Evolutionary conservation across 352 stramenopile species (phyloP), one percentile per base, ranked within the genome.

Genomic region (Globisporangium takayamanum): DNA sequence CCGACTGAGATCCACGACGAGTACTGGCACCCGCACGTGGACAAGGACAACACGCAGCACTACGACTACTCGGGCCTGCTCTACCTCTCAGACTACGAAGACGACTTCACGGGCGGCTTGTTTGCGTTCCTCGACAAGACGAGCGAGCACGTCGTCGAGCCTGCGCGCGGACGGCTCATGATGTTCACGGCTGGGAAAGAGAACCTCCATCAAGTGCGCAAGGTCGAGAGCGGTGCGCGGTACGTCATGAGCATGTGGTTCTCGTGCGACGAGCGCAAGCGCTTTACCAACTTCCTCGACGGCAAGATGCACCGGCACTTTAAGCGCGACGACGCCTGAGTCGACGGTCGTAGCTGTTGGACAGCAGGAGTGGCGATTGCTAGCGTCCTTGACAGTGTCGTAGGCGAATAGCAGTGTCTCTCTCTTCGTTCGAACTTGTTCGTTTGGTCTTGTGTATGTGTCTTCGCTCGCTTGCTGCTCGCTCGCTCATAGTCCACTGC

Each of bases 201-300:
- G 64, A 97, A 97, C 66, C 50, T 87, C 47, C 91, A 97, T 56
- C 70, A 74, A n/a, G 84, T 94, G 58, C 70, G 83, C 71, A 77
- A 82, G 42, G 73, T 89, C 1, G 72, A 85, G 53, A 86, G 70
- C 0, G 91, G 91, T 45, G 83, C 70, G 46, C 80, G 91, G 22
- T 96, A 94, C 62, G 84, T 92, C 33, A 77, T 97, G 71, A 94
- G 80, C 55, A 90, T 97, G 68, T 97, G 91, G 91, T 97, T 97
- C 63, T 90, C 89, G n/a, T 97, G 90, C 66, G 85, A 97, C 64
- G 64, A 80, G 53, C 69, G 68, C 36, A 87, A 87, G 48, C 63
- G 84, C 30, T 97, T 96, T 60, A 70, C 78, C n/a, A 95, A 94
- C 60, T 97, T 97, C 51, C 67, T 97, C 41, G 89, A 97, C 55